Evolutionary conservation across 1,284 basidiomycete genomes (phyloP).

Genomic region (Xerocomus minutiporus): DNA sequence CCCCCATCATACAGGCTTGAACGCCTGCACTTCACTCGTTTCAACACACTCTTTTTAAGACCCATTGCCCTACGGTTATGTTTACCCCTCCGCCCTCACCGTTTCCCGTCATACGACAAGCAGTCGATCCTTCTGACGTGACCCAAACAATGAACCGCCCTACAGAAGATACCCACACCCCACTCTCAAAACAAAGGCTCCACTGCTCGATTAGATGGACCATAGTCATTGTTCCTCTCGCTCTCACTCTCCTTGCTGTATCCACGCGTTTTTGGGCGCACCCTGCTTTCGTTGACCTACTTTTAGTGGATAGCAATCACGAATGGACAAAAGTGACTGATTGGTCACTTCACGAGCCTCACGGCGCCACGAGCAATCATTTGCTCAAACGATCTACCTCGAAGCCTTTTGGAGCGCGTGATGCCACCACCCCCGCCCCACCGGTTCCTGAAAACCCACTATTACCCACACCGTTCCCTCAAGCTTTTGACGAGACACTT

Average conservation of each 20-base stretch:
- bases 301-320: slow-evolving; percentile 30
- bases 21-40: slow-evolving; percentile 17
- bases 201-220: slow-evolving; percentile 46
- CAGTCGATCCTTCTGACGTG: slow-evolving; percentile 2
- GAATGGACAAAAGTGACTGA: slow-evolving; percentile 22
- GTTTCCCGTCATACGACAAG: slow-evolving; percentile 18
- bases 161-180: slow-evolving; percentile 8
- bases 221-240: slow-evolving; percentile 50
- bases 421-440: slow-evolving; percentile 32
- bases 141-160: slow-evolving; percentile 6
- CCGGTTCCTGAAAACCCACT: slow-evolving; percentile 39
- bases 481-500: slow-evolving; percentile 64
- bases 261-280: slow-evolving; percentile 49
- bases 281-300: slow-evolving; percentile 43
- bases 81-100: slow-evolving; percentile 52
- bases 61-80: slow-evolving; percentile 32
- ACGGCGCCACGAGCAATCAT: slow-evolving; percentile 14
- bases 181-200: slow-evolving; percentile 37
- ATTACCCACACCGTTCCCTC: slow-evolving; percentile 71
- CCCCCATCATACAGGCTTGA: slow-evolving; percentile 3
- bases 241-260: slow-evolving; percentile 49
- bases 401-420: background rate
- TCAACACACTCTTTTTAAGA: slow-evolving; percentile 22
- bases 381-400: slow-evolving; percentile 1
- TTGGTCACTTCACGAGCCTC: slow-evolving; percentile 44